A percentile compares a stretch with the other conserved stretches of the same genome.
These are phyloP conservation scores for Adansonia grandidieri DNA, from an alignment of 441 rosid species.

Conservation along the genomic window DNA sequence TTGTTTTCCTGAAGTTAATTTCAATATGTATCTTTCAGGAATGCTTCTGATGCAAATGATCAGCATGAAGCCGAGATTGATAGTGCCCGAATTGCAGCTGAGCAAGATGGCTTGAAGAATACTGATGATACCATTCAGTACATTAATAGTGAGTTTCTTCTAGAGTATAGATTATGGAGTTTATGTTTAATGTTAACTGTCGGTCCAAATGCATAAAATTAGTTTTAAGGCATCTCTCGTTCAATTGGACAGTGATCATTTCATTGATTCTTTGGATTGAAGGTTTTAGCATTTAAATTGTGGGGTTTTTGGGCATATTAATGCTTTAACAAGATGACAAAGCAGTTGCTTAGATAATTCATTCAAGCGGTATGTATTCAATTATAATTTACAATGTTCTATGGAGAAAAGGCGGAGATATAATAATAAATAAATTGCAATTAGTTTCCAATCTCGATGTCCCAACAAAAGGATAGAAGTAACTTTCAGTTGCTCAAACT, in stretches of 20 bases:
- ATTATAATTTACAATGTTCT: not conserved
- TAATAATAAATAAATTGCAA: too few relatives aligned
- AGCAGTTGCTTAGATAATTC: not conserved
- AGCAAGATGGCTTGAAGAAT: slow-evolving; percentile 60
- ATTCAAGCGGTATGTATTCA: not conserved
- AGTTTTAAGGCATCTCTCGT: not conserved
- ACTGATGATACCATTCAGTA: slow-evolving; percentile 56
- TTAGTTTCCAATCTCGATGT: not conserved
- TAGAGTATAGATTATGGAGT: not conserved
- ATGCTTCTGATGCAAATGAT: slow-evolving; percentile 63
- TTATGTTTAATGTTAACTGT: slow-evolving; percentile 4
- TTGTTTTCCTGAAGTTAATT: slow-evolving; percentile 9
- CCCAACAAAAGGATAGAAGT: not conserved
- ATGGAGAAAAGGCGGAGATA: not conserved
- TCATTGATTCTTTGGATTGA: not conserved
- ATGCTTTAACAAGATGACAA: not conserved
- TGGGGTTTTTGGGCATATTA: not conserved
- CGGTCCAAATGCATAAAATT: not conserved
- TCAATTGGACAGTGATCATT: not conserved
- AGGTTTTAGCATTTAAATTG: not conserved
- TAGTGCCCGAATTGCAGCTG: slow-evolving; percentile 65
- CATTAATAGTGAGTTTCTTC: slow-evolving; percentile 59
- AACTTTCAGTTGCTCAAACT: not conserved
- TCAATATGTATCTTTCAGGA: slow-evolving; percentile 45
- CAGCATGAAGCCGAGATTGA: slow-evolving; percentile 77